A percentile compares a stretch with the other conserved stretches of the same genome.
Conservation (phyloP, 139 green algal genomes). For the Volvox africanus region DNA sequence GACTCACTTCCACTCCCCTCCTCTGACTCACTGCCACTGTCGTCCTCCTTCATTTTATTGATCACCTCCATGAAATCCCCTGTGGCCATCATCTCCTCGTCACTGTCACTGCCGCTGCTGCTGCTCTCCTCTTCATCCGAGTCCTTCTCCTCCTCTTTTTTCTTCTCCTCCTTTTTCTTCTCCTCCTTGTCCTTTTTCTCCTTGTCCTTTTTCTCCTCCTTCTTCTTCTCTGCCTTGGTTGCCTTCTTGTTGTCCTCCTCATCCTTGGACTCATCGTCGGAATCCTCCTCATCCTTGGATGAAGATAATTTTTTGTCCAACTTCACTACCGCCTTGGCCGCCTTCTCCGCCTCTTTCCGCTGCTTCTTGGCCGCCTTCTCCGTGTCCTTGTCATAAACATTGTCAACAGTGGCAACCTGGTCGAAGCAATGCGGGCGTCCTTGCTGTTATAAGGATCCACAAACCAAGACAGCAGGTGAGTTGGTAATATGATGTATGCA, state of each 20-base stretch:
- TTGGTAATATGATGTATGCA: no score
- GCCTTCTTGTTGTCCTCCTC: neutral
- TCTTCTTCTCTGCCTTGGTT: neutral
- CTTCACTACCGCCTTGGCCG: neutral
- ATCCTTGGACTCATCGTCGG: neutral
- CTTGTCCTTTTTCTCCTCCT: neutral
- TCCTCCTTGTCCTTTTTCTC: neutral
- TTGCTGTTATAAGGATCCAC: no score
- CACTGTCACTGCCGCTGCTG: neutral
- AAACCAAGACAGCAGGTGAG: no score
- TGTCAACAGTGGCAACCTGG: no score
- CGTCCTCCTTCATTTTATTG: neutral
- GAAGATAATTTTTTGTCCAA: neutral
- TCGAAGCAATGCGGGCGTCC: no score
- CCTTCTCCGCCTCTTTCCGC: neutral
- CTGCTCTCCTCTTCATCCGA: neutral
- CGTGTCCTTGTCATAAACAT: neutral
- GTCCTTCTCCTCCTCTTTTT: neutral
- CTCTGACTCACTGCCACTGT: neutral
- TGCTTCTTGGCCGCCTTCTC: slow-evolving; percentile 39
- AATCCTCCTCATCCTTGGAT: neutral
- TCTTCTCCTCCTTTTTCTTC: neutral
- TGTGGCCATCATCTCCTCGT: neutral
- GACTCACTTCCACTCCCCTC: neutral
- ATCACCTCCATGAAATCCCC: neutral